These are phyloP conservation scores for Wickerhamiella shivajii DNA, from an alignment of 805 yeast genomes.

Conservation along the genomic window DNA sequence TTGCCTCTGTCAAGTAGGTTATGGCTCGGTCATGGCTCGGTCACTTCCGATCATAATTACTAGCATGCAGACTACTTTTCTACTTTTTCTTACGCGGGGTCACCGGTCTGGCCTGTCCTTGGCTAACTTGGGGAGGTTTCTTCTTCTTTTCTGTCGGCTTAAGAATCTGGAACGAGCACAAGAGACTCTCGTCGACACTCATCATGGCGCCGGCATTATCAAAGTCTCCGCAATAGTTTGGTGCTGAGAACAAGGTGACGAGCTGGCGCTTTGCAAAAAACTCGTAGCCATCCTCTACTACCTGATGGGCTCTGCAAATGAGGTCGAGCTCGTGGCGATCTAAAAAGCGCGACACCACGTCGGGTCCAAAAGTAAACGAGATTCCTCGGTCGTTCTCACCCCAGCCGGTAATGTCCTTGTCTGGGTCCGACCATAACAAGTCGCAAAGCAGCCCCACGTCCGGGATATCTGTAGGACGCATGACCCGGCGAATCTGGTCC, in stretches of 20 bases:
- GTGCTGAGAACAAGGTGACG: conserved; percentile 91
- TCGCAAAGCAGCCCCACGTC: conserved; percentile 95
- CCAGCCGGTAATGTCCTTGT: conserved; percentile 97
- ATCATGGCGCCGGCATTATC: conserved; percentile 99
- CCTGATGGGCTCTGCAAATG: conserved; percentile 97
- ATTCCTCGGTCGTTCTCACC: conserved; percentile 98
- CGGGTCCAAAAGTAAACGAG: conserved; percentile 99
- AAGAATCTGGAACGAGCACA: conserved; percentile 82
- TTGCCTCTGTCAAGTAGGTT: no score
- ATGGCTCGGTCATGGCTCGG: no score
- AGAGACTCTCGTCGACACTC: conserved; percentile 92
- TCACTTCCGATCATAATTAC: no score
- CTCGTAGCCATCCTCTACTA: conserved; percentile 97
- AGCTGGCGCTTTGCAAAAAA: conserved; percentile 91
- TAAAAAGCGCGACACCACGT: conserved; percentile 87
- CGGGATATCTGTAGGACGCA: conserved; percentile 99
- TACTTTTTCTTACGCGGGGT: conserved; percentile 38
- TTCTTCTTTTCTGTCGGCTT: conserved; percentile 97
- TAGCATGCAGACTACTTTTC: no score
- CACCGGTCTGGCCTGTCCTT: conserved; percentile 32
- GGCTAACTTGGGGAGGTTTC: conserved; percentile 33
- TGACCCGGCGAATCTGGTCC: conserved; percentile 97
- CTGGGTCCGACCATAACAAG: conserved; percentile 96
- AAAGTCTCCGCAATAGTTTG: conserved; percentile 97
- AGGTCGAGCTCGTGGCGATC: conserved; percentile 97